phyloP scores from a whole-genome alignment of 2,329 filamentous ascomycete species.

The Trichoderma sp. region DNA sequence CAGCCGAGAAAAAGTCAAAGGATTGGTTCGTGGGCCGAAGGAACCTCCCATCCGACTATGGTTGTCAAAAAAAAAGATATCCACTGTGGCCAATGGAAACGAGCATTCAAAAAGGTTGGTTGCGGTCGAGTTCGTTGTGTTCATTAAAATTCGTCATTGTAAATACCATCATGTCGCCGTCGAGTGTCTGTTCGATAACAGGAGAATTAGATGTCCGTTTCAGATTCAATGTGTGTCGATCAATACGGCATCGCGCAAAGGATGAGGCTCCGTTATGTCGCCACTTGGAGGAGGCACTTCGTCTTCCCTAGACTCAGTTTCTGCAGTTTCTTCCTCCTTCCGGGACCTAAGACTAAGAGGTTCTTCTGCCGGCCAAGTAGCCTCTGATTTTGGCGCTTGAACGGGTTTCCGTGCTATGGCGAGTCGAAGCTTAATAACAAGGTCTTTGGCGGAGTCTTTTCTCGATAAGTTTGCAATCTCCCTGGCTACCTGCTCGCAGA shows the following conservation, averaged over 20 bases:
- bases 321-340: background rate
- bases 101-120: background rate
- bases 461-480: slow-evolving; percentile 51
- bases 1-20: background rate
- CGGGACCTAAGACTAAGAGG: background rate
- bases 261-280: background rate
- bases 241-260: background rate
- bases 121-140: background rate
- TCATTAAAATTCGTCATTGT: slow-evolving; percentile 13
- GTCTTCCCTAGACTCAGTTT: background rate
- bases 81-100: background rate
- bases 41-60: background rate
- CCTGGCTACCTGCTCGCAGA: slow-evolving; percentile 47
- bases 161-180: background rate
- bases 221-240: background rate
- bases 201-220: background rate
- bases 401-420: slow-evolving; percentile 51
- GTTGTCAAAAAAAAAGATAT: background rate
- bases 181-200: background rate
- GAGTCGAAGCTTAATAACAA: slow-evolving; percentile 49
- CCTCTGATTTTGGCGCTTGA: slow-evolving; percentile 24
- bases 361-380: slow-evolving; percentile 2
- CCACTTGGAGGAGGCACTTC: background rate
- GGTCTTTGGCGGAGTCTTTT: slow-evolving; percentile 41
- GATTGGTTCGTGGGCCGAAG: background rate